These are phyloP conservation scores for Verticillium klebahnii DNA, from an alignment of 2,329 filamentous ascomycete genomes.

Conservation along the genomic window DNA sequence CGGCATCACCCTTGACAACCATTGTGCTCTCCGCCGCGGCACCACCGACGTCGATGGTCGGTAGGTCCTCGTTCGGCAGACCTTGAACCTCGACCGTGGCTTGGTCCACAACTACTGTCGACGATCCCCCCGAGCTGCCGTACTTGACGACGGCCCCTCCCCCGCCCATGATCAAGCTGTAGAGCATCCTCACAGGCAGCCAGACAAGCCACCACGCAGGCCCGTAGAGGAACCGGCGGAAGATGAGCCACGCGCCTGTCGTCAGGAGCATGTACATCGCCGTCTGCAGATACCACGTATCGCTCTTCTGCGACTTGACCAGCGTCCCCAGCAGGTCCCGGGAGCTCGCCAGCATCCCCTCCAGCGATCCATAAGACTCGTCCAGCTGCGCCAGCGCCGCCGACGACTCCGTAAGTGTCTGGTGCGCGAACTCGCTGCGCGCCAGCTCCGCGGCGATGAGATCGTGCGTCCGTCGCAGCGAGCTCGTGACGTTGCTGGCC, in stretches of 20 bases:
- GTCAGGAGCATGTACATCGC: conserved; percentile 75
- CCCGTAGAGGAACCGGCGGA: conserved; percentile 79
- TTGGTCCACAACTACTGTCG: conserved; percentile 19
- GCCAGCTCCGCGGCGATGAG: conserved; percentile 81
- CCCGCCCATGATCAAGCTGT: conserved; percentile 52
- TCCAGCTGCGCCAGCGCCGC: conserved; percentile 75
- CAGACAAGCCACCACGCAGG: conserved; percentile 87
- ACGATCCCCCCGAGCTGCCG: conserved; percentile 15
- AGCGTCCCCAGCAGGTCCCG: conserved; percentile 73
- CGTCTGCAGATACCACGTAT: conserved; percentile 96
- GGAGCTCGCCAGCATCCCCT: conserved; percentile 70
- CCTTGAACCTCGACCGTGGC: conserved; percentile 25
- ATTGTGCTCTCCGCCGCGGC: conserved; percentile 16
- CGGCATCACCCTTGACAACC: conserved; percentile 21
- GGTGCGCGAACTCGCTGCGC: conserved; percentile 82
- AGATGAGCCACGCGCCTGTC: conserved; percentile 82
- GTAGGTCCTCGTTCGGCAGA: conserved; percentile 37
- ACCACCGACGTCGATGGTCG: conserved; percentile 44
- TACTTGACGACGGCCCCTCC: conserved; percentile 44
- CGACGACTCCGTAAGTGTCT: conserved; percentile 81
- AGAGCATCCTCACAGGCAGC: conserved; percentile 68
- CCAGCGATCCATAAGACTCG: conserved; percentile 76
- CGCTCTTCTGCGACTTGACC: conserved; percentile 84
- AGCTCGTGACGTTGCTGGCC: conserved; percentile 77
- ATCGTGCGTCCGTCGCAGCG: conserved; percentile 79